phyloP scores from a whole-genome alignment of 2,329 filamentous ascomycete genomes.

The Penicillium sp. region DNA sequence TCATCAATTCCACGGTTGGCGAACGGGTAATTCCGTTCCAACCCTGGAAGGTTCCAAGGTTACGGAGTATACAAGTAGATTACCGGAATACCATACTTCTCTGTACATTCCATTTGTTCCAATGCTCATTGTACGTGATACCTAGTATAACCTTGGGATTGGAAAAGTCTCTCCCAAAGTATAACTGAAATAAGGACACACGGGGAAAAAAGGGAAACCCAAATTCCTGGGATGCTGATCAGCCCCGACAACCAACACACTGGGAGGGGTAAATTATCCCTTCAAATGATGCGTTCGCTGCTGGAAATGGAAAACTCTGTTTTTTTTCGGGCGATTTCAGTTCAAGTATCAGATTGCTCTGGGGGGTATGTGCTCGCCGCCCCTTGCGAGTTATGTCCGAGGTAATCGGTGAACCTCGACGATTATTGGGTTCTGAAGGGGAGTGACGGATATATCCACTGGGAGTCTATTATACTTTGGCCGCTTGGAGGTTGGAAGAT shows the following conservation, averaged over 20 bases:
- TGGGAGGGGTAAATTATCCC: conserved; percentile 4
- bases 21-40: neutral
- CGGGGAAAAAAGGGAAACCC: conserved; percentile 4
- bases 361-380: neutral
- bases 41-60: no score
- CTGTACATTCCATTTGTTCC: neutral
- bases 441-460: neutral
- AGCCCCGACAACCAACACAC: conserved; percentile 4
- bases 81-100: neutral
- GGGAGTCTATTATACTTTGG: neutral
- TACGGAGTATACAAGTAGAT: no score
- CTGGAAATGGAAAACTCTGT: neutral
- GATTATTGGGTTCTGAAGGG: conserved; percentile 6
- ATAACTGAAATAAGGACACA: conserved; percentile 1
- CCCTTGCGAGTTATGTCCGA: conserved; percentile 17
- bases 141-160: no score
- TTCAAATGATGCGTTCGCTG: neutral
- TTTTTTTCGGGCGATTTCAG: neutral
- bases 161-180: neutral
- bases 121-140: no score
- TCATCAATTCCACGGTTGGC: conserved; percentile 2
- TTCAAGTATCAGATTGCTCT: conserved; percentile 1
- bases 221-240: conserved; percentile 9
- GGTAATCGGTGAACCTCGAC: conserved; percentile 1
- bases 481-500: neutral